phyloP scores from a whole-genome alignment of 345 rosid genomes.

The Clarkia xantiana region DNA sequence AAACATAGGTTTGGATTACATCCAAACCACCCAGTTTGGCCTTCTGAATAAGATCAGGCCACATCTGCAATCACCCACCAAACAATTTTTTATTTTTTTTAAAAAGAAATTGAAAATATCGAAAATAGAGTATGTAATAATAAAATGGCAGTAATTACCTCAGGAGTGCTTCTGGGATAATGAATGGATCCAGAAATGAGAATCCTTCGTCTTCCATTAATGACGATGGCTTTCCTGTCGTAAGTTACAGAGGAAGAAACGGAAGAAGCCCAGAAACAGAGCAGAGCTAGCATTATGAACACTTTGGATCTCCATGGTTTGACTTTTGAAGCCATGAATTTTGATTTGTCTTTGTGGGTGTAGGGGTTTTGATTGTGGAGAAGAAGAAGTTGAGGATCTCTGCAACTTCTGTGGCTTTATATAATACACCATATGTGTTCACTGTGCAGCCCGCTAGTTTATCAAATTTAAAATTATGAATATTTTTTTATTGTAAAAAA shows the following conservation, averaged over 20 bases:
- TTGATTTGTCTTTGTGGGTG: too few relatives aligned
- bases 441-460: too few relatives aligned
- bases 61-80: constrained; percentile 37
- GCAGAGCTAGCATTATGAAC: background rate
- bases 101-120: too few relatives aligned
- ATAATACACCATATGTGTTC: too few relatives aligned
- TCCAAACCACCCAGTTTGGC: constrained; percentile 80
- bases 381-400: too few relatives aligned
- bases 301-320: background rate
- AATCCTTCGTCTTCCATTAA: constrained; percentile 35
- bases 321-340: constrained; percentile 3
- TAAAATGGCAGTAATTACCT: constrained; percentile 16
- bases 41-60: constrained; percentile 55
- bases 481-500: too few relatives aligned
- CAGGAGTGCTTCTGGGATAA: constrained; percentile 47
- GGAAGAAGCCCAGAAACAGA: constrained; percentile 3
- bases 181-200: constrained; percentile 54
- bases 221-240: constrained; percentile 35
- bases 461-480: too few relatives aligned
- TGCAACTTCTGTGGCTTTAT: too few relatives aligned
- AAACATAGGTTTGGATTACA: constrained; percentile 73
- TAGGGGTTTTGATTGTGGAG: too few relatives aligned
- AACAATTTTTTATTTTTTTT: background rate
- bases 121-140: background rate
- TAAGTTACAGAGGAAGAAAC: constrained; percentile 20